These are phyloP conservation scores for Malus sylvestris DNA, from an alignment of 306 rosid species.

Conservation along the genomic window DNA sequence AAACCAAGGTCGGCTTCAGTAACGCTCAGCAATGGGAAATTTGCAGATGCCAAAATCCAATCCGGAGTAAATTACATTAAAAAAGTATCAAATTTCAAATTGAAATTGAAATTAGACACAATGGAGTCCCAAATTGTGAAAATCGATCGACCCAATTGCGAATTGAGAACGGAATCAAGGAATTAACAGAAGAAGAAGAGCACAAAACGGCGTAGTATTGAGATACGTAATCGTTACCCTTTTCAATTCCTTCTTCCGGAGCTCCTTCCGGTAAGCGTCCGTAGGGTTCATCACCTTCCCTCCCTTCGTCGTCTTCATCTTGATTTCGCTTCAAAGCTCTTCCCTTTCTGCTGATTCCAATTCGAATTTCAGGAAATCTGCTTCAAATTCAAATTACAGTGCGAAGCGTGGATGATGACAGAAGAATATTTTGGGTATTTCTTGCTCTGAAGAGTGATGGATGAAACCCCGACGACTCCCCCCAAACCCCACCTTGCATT, in stretches of 20 bases:
- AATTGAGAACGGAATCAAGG: not conserved
- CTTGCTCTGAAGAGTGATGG: not conserved
- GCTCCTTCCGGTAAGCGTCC: conserved; percentile 92
- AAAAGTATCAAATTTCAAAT: not conserved
- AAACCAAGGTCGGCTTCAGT: not conserved
- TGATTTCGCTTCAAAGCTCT: not conserved
- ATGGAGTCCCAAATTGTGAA: not conserved
- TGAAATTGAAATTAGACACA: not conserved
- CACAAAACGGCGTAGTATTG: not conserved
- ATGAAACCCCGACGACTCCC: not conserved
- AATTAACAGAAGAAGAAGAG: not conserved
- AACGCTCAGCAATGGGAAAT: not conserved
- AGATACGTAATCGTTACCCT: conserved; percentile 39
- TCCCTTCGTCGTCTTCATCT: conserved; percentile 93
- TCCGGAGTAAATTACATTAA: not conserved
- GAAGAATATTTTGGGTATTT: not conserved
- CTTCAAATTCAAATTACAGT: not conserved
- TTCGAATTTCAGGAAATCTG: not conserved
- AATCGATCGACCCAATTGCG: not conserved
- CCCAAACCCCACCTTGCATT: not conserved
- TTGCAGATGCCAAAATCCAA: not conserved
- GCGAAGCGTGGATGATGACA: not conserved
- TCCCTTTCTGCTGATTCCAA: not conserved
- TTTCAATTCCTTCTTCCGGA: conserved; percentile 91
- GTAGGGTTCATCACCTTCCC: conserved; percentile 98